Percentiles rank a stretch among this genome's conserved stretches.
phyloP scores from a whole-genome alignment of 805 yeast species.

The Clavispora carvajalis region DNA sequence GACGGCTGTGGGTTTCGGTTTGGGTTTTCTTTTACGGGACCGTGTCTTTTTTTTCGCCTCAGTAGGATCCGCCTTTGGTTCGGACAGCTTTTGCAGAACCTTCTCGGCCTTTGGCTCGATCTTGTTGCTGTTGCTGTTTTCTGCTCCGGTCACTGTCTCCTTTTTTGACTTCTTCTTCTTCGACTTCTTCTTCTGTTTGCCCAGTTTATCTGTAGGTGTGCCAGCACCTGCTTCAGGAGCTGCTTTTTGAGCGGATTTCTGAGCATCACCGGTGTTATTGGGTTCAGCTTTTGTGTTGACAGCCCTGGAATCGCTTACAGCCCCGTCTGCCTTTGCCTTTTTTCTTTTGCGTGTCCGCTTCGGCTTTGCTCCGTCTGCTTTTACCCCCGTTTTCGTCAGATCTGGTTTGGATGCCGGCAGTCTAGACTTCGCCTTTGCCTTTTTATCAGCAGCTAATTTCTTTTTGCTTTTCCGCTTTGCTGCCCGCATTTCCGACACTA shows the following conservation, averaged over 20 bases:
- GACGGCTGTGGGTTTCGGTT: not conserved
- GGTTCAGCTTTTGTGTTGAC: no score
- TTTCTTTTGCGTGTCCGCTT: constrained; percentile 1
- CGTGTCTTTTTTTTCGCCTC: not conserved
- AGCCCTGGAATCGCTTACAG: no score
- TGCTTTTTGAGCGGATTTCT: not conserved
- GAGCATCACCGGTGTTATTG: not conserved
- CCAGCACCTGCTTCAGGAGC: not conserved
- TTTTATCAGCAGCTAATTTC: not conserved
- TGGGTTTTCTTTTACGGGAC: not conserved
- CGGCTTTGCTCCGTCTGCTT: not conserved
- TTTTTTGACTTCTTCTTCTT: not conserved
- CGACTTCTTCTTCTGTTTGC: not conserved
- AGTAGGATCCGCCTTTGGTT: not conserved
- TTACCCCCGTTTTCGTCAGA: not conserved
- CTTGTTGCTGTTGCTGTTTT: constrained; percentile 1
- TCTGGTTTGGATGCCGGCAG: not conserved
- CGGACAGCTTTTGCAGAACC: not conserved
- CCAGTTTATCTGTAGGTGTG: not conserved
- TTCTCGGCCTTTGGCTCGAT: not conserved
- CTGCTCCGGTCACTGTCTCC: not conserved
- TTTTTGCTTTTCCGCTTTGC: constrained; percentile 1
- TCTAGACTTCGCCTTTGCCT: not conserved
- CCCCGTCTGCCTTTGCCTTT: not conserved
- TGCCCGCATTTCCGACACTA: constrained; percentile 13